These are phyloP conservation scores for Cyamopsis tetragonoloba DNA, from an alignment of 306 rosid species.

Conservation along the genomic window DNA sequence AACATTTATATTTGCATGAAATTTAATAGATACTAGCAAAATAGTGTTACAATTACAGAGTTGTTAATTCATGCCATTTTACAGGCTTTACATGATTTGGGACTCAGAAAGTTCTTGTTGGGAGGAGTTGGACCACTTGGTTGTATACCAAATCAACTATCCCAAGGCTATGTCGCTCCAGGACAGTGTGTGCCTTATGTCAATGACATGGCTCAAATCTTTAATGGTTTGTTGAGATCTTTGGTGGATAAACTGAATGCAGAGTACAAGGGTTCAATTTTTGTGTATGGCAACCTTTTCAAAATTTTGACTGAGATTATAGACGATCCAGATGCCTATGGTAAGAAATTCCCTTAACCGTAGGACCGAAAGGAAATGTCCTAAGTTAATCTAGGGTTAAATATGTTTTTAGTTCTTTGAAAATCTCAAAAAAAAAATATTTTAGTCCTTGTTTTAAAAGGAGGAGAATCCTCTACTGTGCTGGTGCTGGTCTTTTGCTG, in stretches of 20 bases:
- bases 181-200: background rate
- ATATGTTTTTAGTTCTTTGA: no score
- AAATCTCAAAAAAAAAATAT: no score
- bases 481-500: no score
- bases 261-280: constrained; percentile 10
- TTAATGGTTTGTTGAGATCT: constrained; percentile 26
- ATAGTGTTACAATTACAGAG: no score
- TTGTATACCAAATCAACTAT: constrained; percentile 38
- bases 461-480: no score
- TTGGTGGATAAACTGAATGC: constrained; percentile 33
- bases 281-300: constrained; percentile 31
- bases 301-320: constrained; percentile 2
- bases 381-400: no score
- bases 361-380: no score
- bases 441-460: no score
- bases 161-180: background rate
- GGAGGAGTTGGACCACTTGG: constrained; percentile 40
- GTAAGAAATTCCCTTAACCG: constrained; percentile 29
- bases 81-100: constrained; percentile 29
- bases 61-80: background rate
- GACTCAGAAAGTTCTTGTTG: constrained; percentile 35
- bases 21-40: background rate
- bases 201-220: constrained; percentile 19
- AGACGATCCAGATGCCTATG: constrained; percentile 7
- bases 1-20: background rate